Evolutionary conservation across 768 basidiomycete genomes (phyloP).

Genomic region (Suillus hirtellus): DNA sequence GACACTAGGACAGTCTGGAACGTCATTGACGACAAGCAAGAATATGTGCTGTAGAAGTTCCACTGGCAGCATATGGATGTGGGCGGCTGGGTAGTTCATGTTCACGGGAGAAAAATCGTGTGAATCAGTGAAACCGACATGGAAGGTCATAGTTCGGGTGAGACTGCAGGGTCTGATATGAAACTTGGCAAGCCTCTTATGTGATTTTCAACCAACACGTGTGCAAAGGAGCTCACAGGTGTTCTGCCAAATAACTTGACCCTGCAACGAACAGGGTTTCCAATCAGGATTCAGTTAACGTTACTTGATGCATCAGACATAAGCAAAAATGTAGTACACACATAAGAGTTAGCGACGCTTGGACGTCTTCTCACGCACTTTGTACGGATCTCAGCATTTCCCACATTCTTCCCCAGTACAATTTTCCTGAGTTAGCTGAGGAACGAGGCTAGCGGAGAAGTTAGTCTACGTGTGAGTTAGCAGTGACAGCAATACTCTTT

Average conservation of each 20-base stretch:
- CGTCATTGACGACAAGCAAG: neutral
- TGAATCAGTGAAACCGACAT: neutral
- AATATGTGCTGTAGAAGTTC: slow-evolving; percentile 1
- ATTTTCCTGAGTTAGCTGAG: too few relatives aligned
- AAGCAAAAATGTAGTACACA: neutral
- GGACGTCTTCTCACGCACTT: too few relatives aligned
- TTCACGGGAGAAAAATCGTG: neutral
- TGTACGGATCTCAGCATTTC: too few relatives aligned
- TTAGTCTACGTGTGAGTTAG: too few relatives aligned
- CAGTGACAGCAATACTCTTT: too few relatives aligned
- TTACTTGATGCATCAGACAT: neutral
- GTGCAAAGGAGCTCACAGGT: neutral
- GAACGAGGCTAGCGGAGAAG: too few relatives aligned
- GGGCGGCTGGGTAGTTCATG: neutral
- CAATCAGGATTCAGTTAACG: neutral
- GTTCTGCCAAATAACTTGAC: neutral
- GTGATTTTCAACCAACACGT: neutral
- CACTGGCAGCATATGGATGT: neutral
- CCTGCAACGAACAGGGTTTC: neutral
- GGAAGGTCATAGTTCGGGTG: neutral
- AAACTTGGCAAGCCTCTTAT: neutral
- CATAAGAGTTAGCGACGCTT: too few relatives aligned
- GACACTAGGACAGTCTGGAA: neutral
- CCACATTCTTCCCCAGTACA: too few relatives aligned
- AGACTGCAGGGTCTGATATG: neutral